Evolutionary conservation across 2,329 filamentous ascomycete species (phyloP).

Genomic region (Torrubiella hemipterigena): DNA sequence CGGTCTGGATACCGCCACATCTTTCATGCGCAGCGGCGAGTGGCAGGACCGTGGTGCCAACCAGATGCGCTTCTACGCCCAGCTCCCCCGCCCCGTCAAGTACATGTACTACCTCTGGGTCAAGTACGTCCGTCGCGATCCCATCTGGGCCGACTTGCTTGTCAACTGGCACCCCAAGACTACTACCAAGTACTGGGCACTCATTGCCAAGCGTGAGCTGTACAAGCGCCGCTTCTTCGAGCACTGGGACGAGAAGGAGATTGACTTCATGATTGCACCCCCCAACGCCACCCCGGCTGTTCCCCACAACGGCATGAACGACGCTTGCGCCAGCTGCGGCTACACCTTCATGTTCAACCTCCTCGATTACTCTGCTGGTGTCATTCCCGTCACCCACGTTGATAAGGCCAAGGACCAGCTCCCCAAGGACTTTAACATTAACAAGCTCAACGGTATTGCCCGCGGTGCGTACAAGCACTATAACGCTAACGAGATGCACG

Average conservation of each 20-base stretch:
- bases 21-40: constrained; percentile 65
- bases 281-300: constrained; percentile 85
- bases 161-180: constrained; percentile 62
- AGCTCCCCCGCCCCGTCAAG: constrained; percentile 60
- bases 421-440: constrained; percentile 45
- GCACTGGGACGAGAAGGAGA: constrained; percentile 64
- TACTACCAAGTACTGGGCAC: constrained; percentile 69
- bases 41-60: constrained; percentile 66
- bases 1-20: constrained; percentile 68
- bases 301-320: constrained; percentile 75
- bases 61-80: constrained; percentile 64
- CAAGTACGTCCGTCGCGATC: constrained; percentile 67
- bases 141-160: constrained; percentile 67
- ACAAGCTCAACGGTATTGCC: constrained; percentile 65
- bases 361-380: constrained; percentile 74
- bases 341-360: constrained; percentile 93
- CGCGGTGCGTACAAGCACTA: constrained; percentile 79
- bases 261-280: constrained; percentile 74
- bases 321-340: constrained; percentile 75
- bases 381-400: constrained; percentile 78
- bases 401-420: constrained; percentile 57
- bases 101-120: constrained; percentile 85
- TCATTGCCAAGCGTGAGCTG: constrained; percentile 63
- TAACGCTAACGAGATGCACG: constrained; percentile 71
- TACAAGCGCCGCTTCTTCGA: constrained; percentile 71